These are phyloP conservation scores for Mucor circinelloides DNA, from an alignment of 371 early-diverging fungal species.

Conservation along the genomic window DNA sequence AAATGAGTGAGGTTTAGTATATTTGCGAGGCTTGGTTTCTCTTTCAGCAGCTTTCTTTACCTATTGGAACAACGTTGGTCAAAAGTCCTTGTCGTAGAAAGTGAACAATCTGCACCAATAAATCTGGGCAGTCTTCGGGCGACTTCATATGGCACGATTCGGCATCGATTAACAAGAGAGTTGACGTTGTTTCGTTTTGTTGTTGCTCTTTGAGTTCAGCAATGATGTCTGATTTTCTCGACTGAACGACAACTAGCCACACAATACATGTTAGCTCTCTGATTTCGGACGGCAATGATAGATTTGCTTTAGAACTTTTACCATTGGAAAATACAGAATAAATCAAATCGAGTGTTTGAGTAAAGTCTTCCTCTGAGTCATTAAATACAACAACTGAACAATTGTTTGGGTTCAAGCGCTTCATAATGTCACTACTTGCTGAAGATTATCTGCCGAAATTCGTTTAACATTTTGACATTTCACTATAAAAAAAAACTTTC, in stretches of 20 bases:
- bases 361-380: slow-evolving; percentile 2
- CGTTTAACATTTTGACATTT: background rate
- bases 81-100: slow-evolving; percentile 12
- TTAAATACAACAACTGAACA: slow-evolving; percentile 27
- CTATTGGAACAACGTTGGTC: slow-evolving; percentile 22
- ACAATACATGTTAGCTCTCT: background rate
- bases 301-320: background rate
- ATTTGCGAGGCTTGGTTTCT: background rate
- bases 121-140: slow-evolving; percentile 23
- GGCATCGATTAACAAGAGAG: slow-evolving; percentile 26
- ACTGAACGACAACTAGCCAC: slow-evolving; percentile 15
- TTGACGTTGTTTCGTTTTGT: slow-evolving; percentile 6
- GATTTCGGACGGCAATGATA: background rate
- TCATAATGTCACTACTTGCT: slow-evolving; percentile 12
- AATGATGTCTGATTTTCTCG: slow-evolving; percentile 13
- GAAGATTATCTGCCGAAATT: background rate
- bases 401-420: slow-evolving; percentile 16
- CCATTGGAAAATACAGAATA: slow-evolving; percentile 16
- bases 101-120: slow-evolving; percentile 17
- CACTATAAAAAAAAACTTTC: background rate
- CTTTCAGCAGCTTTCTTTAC: slow-evolving; percentile 7
- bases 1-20: background rate
- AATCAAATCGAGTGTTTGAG: slow-evolving; percentile 10
- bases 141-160: slow-evolving; percentile 9
- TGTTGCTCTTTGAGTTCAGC: slow-evolving; percentile 11